phyloP scores from a whole-genome alignment of 2,329 filamentous ascomycete genomes.

The Cladosporium cucumerinum region DNA sequence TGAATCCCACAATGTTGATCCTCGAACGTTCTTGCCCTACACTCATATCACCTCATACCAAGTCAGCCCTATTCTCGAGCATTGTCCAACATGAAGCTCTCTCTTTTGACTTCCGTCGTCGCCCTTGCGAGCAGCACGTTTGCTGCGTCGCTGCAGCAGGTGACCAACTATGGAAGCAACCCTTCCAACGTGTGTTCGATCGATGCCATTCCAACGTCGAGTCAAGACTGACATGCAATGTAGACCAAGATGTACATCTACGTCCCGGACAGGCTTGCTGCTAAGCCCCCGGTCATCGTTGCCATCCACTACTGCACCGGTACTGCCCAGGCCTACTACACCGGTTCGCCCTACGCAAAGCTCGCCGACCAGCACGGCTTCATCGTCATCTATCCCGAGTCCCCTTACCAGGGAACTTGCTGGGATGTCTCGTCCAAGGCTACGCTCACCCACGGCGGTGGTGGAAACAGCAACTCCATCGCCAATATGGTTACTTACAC shows the following conservation, averaged over 20 bases:
- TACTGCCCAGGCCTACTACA: constrained; percentile 49
- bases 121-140: constrained; percentile 5
- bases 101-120: constrained; percentile 1
- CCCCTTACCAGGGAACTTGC: constrained; percentile 52
- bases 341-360: constrained; percentile 51
- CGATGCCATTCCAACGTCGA: not conserved
- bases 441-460: constrained; percentile 55
- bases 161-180: constrained; percentile 13
- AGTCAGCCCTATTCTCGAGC: not conserved
- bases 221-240: not conserved
- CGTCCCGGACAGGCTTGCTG: constrained; percentile 22
- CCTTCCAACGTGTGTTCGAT: constrained; percentile 2
- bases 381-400: constrained; percentile 58
- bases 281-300: constrained; percentile 24
- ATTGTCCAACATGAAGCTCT: constrained; percentile 3
- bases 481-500: constrained; percentile 59
- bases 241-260: constrained; percentile 53
- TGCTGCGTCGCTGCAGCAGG: constrained; percentile 12
- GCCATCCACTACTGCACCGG: constrained; percentile 55
- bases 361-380: constrained; percentile 55
- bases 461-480: constrained; percentile 55
- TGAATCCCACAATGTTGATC: not conserved
- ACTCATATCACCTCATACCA: not conserved
- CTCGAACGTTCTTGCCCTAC: not conserved
- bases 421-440: constrained; percentile 58